Conservation (phyloP, 2,329 filamentous ascomycete species). For the Colletotrichum gigasporum region DNA sequence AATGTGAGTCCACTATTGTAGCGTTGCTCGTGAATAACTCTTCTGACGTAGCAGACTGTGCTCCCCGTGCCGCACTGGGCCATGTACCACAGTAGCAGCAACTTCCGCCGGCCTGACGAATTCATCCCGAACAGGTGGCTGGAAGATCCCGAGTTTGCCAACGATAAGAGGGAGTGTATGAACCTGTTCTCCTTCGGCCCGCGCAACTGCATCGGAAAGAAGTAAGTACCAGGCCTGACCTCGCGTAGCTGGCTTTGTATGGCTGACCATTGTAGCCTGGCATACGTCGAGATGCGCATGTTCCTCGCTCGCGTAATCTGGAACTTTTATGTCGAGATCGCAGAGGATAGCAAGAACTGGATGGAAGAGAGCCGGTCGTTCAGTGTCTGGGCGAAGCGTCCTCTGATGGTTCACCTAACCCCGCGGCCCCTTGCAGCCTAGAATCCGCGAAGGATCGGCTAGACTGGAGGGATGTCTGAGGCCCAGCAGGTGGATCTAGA, state of each 20-base stretch:
- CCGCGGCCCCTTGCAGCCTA: too few species aligned
- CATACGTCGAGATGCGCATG: neutral
- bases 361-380: neutral
- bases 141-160: neutral
- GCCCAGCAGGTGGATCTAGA: too few species aligned
- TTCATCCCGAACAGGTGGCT: neutral
- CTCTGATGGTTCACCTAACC: neutral
- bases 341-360: neutral
- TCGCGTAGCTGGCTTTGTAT: neutral
- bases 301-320: neutral
- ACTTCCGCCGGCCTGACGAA: neutral
- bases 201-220: constrained; percentile 58
- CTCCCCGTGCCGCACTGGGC: neutral
- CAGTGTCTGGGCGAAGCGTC: neutral
- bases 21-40: too few species aligned
- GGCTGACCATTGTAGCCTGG: neutral
- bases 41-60: too few species aligned
- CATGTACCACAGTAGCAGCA: neutral
- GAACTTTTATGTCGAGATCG: neutral
- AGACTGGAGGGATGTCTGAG: too few species aligned
- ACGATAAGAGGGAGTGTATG: constrained; percentile 49
- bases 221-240: constrained; percentile 47
- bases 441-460: too few species aligned
- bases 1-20: too few species aligned
- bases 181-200: constrained; percentile 59